Evolutionary conservation across 73 alveolate genomes (phyloP).

Genomic region (Symbiodinium natans): DNA sequence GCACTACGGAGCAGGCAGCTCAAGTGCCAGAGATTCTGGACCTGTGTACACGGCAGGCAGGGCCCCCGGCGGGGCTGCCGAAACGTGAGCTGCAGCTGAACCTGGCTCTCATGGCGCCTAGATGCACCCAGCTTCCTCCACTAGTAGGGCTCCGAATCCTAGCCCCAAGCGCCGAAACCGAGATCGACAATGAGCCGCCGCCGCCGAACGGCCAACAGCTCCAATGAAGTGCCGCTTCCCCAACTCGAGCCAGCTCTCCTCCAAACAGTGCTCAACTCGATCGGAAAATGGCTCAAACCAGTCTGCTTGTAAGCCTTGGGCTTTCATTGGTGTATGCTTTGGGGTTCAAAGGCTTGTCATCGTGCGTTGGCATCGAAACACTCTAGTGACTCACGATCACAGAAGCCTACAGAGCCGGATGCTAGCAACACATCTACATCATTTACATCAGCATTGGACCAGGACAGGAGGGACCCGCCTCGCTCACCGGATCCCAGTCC

Average conservation of each 20-base stretch:
- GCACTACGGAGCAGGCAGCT: no score
- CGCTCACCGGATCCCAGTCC: background rate
- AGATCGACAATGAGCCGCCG: no score
- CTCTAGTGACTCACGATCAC: no score
- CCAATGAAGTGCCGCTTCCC: conserved; percentile 70
- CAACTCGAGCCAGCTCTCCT: conserved; percentile 73
- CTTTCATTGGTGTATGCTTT: no score
- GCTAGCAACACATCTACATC: background rate
- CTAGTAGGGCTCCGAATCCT: background rate
- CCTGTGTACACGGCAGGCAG: no score
- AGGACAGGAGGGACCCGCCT: background rate
- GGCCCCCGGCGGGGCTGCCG: conserved; percentile 6
- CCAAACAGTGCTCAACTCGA: no score
- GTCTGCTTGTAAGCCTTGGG: no score
- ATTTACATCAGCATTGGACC: no score
- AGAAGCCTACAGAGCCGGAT: no score
- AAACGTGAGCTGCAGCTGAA: background rate
- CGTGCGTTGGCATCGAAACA: background rate
- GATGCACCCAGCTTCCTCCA: background rate
- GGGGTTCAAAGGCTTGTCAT: background rate
- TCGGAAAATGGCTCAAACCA: no score
- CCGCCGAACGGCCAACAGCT: conserved; percentile 30
- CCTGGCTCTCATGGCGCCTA: background rate
- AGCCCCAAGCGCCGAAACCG: background rate
- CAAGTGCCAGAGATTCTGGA: no score